Percentiles rank a stretch among this genome's conserved stretches.
Evolutionary conservation across 1,284 basidiomycete genomes (phyloP).

Genomic region (Prillingera fragicola): DNA sequence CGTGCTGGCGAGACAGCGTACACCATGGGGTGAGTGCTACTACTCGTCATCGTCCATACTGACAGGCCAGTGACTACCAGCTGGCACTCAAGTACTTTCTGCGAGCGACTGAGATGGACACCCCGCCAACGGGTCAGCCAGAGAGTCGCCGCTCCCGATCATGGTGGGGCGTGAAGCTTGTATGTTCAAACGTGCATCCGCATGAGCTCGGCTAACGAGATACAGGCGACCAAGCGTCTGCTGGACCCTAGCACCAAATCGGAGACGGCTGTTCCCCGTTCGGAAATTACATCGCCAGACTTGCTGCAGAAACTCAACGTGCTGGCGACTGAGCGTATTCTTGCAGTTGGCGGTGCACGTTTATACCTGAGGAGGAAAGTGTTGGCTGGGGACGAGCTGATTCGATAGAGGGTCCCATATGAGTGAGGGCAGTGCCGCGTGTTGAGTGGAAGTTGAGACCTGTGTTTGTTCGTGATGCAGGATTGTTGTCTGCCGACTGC

Average conservation of each 20-base stretch:
- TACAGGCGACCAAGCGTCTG: constrained; percentile 58
- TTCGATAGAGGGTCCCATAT: no score
- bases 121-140: constrained; percentile 51
- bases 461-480: no score
- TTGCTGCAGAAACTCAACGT: constrained; percentile 58
- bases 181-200: constrained; percentile 48
- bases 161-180: constrained; percentile 82
- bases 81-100: constrained; percentile 79
- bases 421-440: no score
- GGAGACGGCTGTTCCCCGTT: constrained; percentile 56
- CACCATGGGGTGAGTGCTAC: constrained; percentile 35
- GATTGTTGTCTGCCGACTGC: no score
- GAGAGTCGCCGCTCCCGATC: constrained; percentile 47
- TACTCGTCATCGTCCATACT: not conserved
- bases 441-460: no score
- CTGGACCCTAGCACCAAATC: constrained; percentile 42
- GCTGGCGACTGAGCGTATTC: constrained; percentile 64
- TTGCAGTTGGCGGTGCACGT: constrained; percentile 30
- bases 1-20: constrained; percentile 42
- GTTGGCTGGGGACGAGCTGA: constrained; percentile 18
- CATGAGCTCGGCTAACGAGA: not conserved
- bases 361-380: constrained; percentile 22
- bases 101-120: constrained; percentile 73
- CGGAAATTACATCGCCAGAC: constrained; percentile 52
- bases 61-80: constrained; percentile 56